Percentiles rank a stretch among this genome's conserved stretches.
These are phyloP conservation scores for Eutypa lata DNA, from an alignment of 2,329 filamentous ascomycete species.

Conservation along the genomic window DNA sequence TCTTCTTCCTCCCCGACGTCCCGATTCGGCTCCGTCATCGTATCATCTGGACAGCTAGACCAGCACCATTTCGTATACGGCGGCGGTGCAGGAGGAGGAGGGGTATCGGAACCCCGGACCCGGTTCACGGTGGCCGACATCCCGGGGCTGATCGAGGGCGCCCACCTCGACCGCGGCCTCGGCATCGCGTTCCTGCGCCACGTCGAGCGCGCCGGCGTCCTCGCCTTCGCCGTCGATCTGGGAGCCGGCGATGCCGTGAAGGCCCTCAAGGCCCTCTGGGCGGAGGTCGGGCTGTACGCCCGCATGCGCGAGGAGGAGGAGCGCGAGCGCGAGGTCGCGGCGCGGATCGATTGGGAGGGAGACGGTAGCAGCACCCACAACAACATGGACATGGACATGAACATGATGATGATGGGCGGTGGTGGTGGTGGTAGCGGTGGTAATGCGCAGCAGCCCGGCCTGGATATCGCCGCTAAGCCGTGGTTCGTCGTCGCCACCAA, in stretches of 20 bases:
- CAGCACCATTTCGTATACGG: neutral
- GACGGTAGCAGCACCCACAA: conserved; percentile 38
- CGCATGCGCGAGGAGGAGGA: conserved; percentile 74
- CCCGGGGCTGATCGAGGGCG: conserved; percentile 86
- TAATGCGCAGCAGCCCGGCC: too few species aligned
- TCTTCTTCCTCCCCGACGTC: neutral
- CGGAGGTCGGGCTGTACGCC: conserved; percentile 83
- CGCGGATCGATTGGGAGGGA: conserved; percentile 56
- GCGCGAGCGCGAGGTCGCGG: conserved; percentile 58
- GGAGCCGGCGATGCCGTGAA: conserved; percentile 73
- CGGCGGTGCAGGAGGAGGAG: conserved; percentile 6
- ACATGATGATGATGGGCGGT: conserved; percentile 29
- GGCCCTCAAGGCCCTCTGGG: conserved; percentile 81
- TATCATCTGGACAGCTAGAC: conserved; percentile 19
- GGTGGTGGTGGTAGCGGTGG: too few species aligned
- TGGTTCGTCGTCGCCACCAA: conserved; percentile 98
- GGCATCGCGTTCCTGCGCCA: conserved; percentile 91
- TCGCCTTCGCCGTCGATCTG: conserved; percentile 92
- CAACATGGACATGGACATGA: conserved; percentile 9
- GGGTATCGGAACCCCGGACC: conserved; percentile 59
- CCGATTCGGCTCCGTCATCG: conserved; percentile 23
- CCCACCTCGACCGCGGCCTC: conserved; percentile 86
- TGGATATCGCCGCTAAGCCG: conserved; percentile 87
- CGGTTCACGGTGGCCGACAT: conserved; percentile 95
- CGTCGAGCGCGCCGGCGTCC: conserved; percentile 86